phyloP scores from a whole-genome alignment of 2,329 filamentous ascomycete genomes.

The Cadophora sp. region DNA sequence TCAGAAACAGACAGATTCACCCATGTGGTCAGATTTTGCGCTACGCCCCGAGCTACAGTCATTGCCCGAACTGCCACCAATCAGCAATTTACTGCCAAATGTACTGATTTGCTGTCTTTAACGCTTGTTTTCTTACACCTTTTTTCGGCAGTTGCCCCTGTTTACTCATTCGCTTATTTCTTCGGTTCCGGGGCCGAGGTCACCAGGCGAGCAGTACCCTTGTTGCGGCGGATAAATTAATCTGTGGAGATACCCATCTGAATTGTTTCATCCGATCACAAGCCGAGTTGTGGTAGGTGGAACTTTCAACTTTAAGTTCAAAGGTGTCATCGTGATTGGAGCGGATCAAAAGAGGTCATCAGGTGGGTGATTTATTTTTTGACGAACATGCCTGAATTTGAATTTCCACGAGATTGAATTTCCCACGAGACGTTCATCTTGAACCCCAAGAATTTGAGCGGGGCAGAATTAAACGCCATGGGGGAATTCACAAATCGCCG shows the following conservation, averaged over 20 bases:
- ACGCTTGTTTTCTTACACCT: neutral
- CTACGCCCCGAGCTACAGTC: no score
- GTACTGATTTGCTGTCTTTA: neutral
- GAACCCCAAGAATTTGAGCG: neutral
- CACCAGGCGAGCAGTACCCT: neutral
- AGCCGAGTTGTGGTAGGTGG: slow-evolving; percentile 1
- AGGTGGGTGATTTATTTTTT: neutral
- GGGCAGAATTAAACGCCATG: neutral
- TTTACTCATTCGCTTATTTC: neutral
- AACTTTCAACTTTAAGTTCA: neutral
- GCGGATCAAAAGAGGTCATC: neutral
- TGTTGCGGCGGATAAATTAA: slow-evolving; percentile 10
- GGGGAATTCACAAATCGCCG: neutral
- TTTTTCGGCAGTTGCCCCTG: neutral
- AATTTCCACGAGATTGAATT: neutral
- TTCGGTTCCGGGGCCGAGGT: neutral
- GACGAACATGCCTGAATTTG: neutral
- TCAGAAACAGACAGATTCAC: no score
- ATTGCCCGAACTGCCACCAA: no score
- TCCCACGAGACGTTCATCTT: neutral
- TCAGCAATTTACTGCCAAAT: no score
- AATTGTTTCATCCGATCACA: neutral
- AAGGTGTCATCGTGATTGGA: neutral
- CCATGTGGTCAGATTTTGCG: no score
- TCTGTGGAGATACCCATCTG: neutral